A percentile compares a stretch with the other conserved stretches of the same genome.
Evolutionary conservation across 2,329 filamentous ascomycete species (phyloP).

Genomic region (Nemania sp.): DNA sequence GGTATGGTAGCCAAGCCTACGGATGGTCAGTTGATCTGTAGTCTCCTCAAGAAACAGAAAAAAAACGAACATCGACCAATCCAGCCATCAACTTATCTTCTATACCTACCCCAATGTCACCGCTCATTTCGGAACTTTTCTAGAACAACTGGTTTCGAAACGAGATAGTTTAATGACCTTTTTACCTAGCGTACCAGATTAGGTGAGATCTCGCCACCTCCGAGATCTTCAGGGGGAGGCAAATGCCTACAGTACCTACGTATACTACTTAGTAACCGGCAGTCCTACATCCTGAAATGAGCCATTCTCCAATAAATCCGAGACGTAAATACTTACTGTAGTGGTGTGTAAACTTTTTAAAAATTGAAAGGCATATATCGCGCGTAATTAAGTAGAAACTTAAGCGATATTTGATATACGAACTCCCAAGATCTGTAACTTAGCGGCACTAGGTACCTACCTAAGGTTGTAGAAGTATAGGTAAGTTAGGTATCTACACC

Average conservation of each 20-base stretch:
- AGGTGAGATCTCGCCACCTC: constrained; percentile 45
- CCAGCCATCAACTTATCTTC: neutral
- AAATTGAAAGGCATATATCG: no score
- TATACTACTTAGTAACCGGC: constrained; percentile 7
- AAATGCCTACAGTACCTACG: constrained; percentile 26
- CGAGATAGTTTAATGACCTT: constrained; percentile 24
- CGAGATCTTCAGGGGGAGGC: constrained; percentile 50
- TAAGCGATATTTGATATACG: no score
- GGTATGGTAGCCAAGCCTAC: no score
- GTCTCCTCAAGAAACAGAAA: no score
- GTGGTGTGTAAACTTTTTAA: neutral
- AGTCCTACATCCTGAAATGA: constrained; percentile 18
- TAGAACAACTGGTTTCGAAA: constrained; percentile 36
- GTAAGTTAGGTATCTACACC: no score
- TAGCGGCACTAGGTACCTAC: no score
- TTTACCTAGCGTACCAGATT: neutral
- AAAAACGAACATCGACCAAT: neutral
- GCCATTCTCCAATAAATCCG: neutral
- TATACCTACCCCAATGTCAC: neutral
- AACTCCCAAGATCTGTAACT: no score
- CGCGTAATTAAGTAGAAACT: no score
- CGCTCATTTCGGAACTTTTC: constrained; percentile 32
- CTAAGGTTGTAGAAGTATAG: no score
- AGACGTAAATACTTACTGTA: neutral
- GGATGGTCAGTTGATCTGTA: no score